Conservation (phyloP, 129 eudicot genomes). For the Dittrichia graveolens region DNA sequence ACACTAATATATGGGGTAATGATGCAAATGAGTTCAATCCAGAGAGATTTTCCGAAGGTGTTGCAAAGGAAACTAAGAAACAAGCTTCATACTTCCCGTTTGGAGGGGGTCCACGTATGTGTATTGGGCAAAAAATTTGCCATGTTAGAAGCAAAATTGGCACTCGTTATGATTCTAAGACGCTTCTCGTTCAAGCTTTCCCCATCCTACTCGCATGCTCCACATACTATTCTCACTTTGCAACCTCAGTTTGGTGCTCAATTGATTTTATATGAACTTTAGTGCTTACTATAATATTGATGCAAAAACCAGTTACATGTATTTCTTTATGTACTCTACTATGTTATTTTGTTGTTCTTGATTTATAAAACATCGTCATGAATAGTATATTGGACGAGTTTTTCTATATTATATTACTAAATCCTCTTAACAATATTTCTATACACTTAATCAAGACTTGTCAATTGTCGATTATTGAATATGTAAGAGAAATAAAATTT, state of each 20-base stretch:
- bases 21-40: slow-evolving; percentile 45
- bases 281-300: background rate
- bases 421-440: too few relatives aligned
- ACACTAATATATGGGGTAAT: slow-evolving; percentile 36
- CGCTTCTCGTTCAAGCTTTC: slow-evolving; percentile 40
- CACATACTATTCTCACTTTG: slow-evolving; percentile 34
- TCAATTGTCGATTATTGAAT: too few relatives aligned
- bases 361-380: background rate
- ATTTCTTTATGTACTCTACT: background rate
- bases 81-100: slow-evolving; percentile 39
- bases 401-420: background rate
- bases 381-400: too few relatives aligned
- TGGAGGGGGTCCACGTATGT: slow-evolving; percentile 46
- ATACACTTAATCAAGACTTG: too few relatives aligned
- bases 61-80: slow-evolving; percentile 35
- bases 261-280: slow-evolving; percentile 31
- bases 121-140: slow-evolving; percentile 41
- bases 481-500: too few relatives aligned
- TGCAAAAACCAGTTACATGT: background rate
- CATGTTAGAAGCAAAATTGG: slow-evolving; percentile 42
- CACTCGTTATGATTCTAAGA: slow-evolving; percentile 38
- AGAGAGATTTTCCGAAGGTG: slow-evolving; percentile 43
- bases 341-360: too few relatives aligned
- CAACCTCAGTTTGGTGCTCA: slow-evolving; percentile 43
- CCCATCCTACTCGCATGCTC: slow-evolving; percentile 40